Evolutionary conservation across 2,329 filamentous ascomycete genomes (phyloP), one percentile per base, ranked within the genome.

Genomic region (Diaporthe sp.): DNA sequence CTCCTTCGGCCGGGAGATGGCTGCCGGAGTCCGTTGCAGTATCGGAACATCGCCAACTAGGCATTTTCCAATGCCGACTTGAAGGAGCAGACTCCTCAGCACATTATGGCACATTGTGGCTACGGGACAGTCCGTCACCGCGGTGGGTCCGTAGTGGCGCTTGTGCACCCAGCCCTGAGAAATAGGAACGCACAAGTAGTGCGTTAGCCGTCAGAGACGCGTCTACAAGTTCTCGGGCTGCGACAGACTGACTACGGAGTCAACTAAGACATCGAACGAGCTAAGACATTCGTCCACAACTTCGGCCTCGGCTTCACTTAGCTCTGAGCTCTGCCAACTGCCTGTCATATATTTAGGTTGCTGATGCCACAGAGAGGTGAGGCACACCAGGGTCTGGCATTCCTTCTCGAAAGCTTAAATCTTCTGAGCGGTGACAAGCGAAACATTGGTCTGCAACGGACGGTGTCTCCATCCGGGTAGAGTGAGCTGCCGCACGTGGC

Each of bases 391-490:
- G 31, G 63, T 37, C 63, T n/a, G 44, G 63, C 63, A 68, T 51
- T 51, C 28, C 28, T 37, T 34, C 44, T 37, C 37, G 42, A 25
- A 51, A 68, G 63, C 63, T 53, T 68, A 68, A 68, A 49, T 37
- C 63, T 37, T 51, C 63, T 51, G 63, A 51, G 44, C 44, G n/a
- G 31, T 68, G 28, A 51, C 63, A 68, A 51, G 63, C 63, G 63
- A 68, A 68, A 68, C 63, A 68, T 39, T 68, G 63, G 63, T 39
- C 63, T 68, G 63, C 63, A 31, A 51, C 63, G 47, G 63, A 25
- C 20, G 44, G 25, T 17, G 63, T 51, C 63, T 67, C 28, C 44
- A 34, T 51, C 20, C 28, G 25, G 44, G 44, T 20, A 68, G 63
- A 37, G 28, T 25, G 39, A 49, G 20, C 44, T 37, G 22, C 63